Evolutionary conservation across 495 filamentous ascomycete species (phyloP).

Genomic region (Penicillium simplicissimum): DNA sequence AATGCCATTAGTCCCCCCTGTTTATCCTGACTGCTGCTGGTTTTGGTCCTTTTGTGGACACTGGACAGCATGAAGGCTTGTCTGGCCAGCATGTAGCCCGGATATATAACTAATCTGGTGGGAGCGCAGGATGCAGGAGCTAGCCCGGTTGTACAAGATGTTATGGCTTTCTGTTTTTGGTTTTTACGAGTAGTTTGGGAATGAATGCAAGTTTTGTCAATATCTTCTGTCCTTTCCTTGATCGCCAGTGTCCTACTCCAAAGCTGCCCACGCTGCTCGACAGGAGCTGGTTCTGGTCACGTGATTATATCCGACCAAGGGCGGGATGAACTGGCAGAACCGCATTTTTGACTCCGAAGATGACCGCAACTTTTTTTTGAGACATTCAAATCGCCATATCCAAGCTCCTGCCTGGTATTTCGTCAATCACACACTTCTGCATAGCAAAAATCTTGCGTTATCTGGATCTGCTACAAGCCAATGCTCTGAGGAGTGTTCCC

Average conservation of each 20-base stretch:
- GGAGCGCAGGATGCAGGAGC: neutral
- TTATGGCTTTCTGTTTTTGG: conserved; percentile 19
- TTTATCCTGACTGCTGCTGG: conserved; percentile 16
- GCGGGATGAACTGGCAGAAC: conserved; percentile 16
- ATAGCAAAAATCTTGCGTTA: too few species aligned
- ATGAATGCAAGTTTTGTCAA: conserved; percentile 20
- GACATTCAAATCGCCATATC: neutral
- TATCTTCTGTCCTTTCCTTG: neutral
- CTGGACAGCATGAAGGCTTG: neutral
- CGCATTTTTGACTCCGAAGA: conserved; percentile 26
- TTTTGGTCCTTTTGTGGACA: conserved; percentile 11
- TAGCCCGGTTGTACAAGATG: conserved; percentile 19
- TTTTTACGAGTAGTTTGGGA: conserved; percentile 22
- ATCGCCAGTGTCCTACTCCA: neutral
- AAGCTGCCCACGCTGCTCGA: neutral
- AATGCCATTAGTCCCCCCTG: conserved; percentile 20
- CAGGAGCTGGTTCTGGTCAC: neutral
- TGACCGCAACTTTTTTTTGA: conserved; percentile 27
- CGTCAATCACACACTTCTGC: neutral
- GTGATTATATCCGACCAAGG: neutral
- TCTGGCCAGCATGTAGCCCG: conserved; percentile 1
- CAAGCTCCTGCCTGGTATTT: neutral
- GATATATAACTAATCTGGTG: conserved; percentile 26
- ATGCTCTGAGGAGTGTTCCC: conserved; percentile 9
- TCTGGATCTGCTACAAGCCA: neutral